A percentile compares a stretch with the other conserved stretches of the same genome.
Evolutionary conservation across 2,329 filamentous ascomycete species (phyloP).

Genomic region (Drechslera avenae): DNA sequence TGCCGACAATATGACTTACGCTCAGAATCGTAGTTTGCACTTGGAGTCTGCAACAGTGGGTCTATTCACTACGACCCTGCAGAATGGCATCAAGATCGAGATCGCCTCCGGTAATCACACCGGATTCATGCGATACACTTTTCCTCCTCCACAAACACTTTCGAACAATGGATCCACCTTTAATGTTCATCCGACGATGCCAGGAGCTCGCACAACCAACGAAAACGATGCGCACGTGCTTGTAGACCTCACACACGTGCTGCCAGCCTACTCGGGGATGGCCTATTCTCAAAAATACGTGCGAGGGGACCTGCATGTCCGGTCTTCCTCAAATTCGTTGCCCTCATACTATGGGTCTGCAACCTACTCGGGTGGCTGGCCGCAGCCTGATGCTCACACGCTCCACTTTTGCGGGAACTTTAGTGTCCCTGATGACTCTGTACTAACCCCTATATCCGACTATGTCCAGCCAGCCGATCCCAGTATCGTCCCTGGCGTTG

Average conservation of each 20-base stretch:
- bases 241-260: constrained; percentile 53
- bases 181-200: not conserved
- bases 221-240: constrained; percentile 43
- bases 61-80: constrained; percentile 29
- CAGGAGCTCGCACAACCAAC: not conserved
- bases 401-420: constrained; percentile 12
- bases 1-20: constrained; percentile 41
- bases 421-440: not conserved
- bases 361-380: constrained; percentile 8
- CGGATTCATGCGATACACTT: constrained; percentile 32
- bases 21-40: constrained; percentile 26
- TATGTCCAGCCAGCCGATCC: not conserved
- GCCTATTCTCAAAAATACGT: constrained; percentile 7
- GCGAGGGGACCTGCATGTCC: constrained; percentile 3
- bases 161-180: not conserved
- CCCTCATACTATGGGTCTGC: constrained; percentile 7
- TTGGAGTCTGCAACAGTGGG: constrained; percentile 31
- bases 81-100: constrained; percentile 33
- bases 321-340: not conserved
- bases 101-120: constrained; percentile 27
- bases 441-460: constrained; percentile 3
- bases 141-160: constrained; percentile 21
- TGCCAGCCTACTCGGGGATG: constrained; percentile 37
- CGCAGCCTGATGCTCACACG: constrained; percentile 4
- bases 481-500: not conserved